These are phyloP conservation scores for Starmerella tilneyi DNA, from an alignment of 805 yeast species.

Conservation along the genomic window DNA sequence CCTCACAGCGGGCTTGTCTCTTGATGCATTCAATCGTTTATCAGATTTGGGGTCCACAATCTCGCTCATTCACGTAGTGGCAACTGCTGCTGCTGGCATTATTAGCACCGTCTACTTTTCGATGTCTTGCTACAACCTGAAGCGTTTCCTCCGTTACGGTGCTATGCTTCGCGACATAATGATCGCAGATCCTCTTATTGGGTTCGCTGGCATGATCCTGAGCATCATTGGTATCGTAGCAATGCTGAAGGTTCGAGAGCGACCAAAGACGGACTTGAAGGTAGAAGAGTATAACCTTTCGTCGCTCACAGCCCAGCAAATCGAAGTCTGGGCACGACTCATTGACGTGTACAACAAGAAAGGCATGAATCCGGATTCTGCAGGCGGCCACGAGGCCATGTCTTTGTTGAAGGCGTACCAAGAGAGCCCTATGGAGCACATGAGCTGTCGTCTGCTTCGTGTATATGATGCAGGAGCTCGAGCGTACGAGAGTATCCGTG, in stretches of 20 bases:
- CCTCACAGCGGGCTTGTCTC: slow-evolving; percentile 19
- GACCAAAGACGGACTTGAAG: slow-evolving; percentile 26
- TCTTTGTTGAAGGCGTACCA: slow-evolving; percentile 30
- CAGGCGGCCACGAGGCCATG: slow-evolving; percentile 30
- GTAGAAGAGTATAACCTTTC: slow-evolving; percentile 29
- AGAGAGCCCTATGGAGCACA: slow-evolving; percentile 24
- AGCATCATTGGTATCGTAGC: slow-evolving; percentile 24
- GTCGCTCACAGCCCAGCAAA: slow-evolving; percentile 24
- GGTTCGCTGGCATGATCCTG: slow-evolving; percentile 21
- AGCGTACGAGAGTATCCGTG: slow-evolving; percentile 28
- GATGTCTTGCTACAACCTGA: slow-evolving; percentile 18
- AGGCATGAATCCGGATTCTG: slow-evolving; percentile 28
- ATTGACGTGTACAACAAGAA: slow-evolving; percentile 29
- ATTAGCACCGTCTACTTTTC: slow-evolving; percentile 24
- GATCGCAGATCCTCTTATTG: slow-evolving; percentile 24
- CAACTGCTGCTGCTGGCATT: slow-evolving; percentile 15
- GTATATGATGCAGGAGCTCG: slow-evolving; percentile 27
- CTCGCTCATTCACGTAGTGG: slow-evolving; percentile 19
- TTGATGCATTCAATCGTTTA: slow-evolving; percentile 25
- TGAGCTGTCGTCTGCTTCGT: slow-evolving; percentile 30
- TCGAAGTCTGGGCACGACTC: slow-evolving; percentile 28
- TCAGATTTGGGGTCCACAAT: slow-evolving; percentile 19
- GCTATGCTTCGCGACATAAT: slow-evolving; percentile 18
- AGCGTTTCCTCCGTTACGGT: background rate
- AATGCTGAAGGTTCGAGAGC: slow-evolving; percentile 21